Base-by-base conservation (phyloP, 2,329 filamentous ascomycete species). In the Shiraia sp. region DNA sequence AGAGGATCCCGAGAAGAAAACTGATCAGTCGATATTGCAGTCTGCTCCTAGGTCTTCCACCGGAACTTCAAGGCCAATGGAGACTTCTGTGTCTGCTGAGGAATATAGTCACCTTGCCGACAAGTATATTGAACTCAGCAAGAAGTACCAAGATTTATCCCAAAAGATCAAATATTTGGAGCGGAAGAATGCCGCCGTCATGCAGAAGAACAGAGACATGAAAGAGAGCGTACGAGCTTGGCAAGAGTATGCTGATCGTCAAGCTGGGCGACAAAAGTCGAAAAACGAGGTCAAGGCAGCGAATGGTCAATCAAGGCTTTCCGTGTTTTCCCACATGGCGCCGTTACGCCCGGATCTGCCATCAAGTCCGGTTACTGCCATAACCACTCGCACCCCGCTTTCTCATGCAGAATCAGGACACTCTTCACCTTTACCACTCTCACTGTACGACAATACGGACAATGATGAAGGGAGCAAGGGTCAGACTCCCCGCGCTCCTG, bases 201-300 rank as follows among this genome's bases (percentile, higher is more conserved):
- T 59, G 61, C 49, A 61, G 31, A 65, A 68, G 38, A 67, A 70
- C 37, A 62, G 56, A 31, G 59, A 69, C 2, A 70, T 71, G 57
- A 74, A 74, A 39, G 58, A 69, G 10, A 68, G 49, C 24, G 66
- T 69, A 6, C 63, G 57, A 29, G 61, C 61, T 19, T 72, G 69
- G 69, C 65, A 68, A 42, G 54, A 62, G 15, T 70, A 68, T 31
- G 57, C 52, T 30, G 64, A 69, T 36, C 63, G 57, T 9, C 55
- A 66, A 19, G 46, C 52, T 4, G 57, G 51, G 12, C 60, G 55
- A 24, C 55, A 52, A 24, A 58, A 52, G 45, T 35, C 40, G 19
- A 59, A 61, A 36, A 23, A n/a, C 6, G 40, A 56, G 25, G 26
- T 22, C 7, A 51, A 42, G 40, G 16, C 45, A 10, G 45, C 46